Evolutionary conservation across 495 filamentous ascomycete species (phyloP).

Genomic region (Neurospora sp.): DNA sequence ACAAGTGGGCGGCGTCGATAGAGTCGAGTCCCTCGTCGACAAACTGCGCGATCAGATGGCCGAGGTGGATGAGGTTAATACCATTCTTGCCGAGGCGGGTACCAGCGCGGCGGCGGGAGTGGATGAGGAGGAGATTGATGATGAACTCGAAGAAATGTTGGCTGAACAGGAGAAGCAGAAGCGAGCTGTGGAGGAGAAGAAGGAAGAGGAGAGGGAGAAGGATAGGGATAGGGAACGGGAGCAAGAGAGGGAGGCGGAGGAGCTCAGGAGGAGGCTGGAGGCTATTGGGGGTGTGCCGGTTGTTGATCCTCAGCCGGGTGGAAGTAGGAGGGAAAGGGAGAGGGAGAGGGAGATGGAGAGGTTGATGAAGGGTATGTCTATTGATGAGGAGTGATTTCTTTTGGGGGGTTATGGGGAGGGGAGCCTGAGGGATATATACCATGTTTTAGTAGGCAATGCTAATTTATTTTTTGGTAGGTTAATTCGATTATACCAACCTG

Average conservation of each 20-base stretch:
- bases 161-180: constrained; percentile 46
- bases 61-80: constrained; percentile 72
- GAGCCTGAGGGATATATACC: background rate
- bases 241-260: constrained; percentile 19
- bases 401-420: background rate
- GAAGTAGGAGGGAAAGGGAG: constrained; percentile 8
- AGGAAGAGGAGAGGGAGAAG: constrained; percentile 5
- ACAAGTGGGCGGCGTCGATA: constrained; percentile 65
- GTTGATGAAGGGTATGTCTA: constrained; percentile 2
- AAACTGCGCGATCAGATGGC: constrained; percentile 68
- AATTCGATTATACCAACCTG: background rate
- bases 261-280: constrained; percentile 28
- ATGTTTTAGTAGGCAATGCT: background rate
- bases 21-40: constrained; percentile 66
- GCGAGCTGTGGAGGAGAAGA: constrained; percentile 23
- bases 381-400: background rate
- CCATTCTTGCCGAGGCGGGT: constrained; percentile 54
- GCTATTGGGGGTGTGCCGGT: constrained; percentile 26
- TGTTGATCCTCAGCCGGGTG: constrained; percentile 9
- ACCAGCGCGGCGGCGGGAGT: constrained; percentile 31
- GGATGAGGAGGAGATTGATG: constrained; percentile 80
- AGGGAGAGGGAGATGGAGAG: background rate
- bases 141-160: constrained; percentile 74
- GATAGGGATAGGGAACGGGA: constrained; percentile 20
- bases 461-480: background rate